Evolutionary conservation across 1,139 yeast species (phyloP).

Genomic region (Candida sojae): DNA sequence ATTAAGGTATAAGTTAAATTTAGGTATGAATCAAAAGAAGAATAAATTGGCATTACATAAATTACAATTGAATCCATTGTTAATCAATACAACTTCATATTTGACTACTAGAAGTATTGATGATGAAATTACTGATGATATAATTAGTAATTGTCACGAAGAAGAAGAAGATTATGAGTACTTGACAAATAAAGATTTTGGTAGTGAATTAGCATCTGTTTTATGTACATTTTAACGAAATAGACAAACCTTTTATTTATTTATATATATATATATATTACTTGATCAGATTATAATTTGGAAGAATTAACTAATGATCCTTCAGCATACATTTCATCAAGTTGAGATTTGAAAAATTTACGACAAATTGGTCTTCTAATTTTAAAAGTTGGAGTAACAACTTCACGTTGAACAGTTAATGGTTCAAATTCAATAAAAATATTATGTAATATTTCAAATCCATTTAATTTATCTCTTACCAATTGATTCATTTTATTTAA

Average conservation of each 20-base stretch:
- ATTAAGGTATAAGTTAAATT: slow-evolving; percentile 29
- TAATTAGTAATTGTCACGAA: slow-evolving; percentile 13
- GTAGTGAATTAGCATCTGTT: slow-evolving; percentile 21
- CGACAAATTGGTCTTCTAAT: slow-evolving; percentile 34
- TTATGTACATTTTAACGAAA: slow-evolving; percentile 14
- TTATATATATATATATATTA: background rate
- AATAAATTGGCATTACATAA: slow-evolving; percentile 22
- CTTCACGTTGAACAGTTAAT: slow-evolving; percentile 36
- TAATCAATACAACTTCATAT: background rate
- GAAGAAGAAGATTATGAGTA: background rate
- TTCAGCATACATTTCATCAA: slow-evolving; percentile 49
- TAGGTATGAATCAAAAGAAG: slow-evolving; percentile 24
- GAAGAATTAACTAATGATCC: slow-evolving; percentile 15
- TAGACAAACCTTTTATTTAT: background rate
- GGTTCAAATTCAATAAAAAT: slow-evolving; percentile 36
- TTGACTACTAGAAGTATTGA: background rate
- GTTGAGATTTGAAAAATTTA: slow-evolving; percentile 41
- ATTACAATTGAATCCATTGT: slow-evolving; percentile 23
- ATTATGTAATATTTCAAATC: slow-evolving; percentile 36
- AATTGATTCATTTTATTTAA: slow-evolving; percentile 25
- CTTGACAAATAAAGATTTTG: slow-evolving; percentile 13
- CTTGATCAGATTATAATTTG: slow-evolving; percentile 5
- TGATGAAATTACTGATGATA: slow-evolving; percentile 22
- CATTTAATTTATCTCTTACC: slow-evolving; percentile 24
- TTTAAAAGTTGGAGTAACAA: slow-evolving; percentile 44